Base-by-base conservation (phyloP, 2,329 filamentous ascomycete genomes). In the Tolypocladium guangdongense region DNA sequence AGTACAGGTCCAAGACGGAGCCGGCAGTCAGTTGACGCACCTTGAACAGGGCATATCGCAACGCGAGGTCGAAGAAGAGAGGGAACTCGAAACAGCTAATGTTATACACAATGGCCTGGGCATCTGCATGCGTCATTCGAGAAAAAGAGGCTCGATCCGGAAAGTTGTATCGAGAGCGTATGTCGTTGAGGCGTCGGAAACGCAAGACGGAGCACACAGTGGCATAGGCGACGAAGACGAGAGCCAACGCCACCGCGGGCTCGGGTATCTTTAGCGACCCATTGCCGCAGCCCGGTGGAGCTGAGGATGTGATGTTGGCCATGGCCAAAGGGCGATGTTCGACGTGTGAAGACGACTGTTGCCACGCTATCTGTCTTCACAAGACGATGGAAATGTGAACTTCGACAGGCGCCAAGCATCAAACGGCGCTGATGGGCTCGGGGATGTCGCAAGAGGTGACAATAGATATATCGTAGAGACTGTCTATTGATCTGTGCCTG, bases 51-150 rank as follows among this genome's bases (percentile, higher is more conserved):
- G 68, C 71, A 32, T 72, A 63, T 49, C 72, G 68, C 39, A 74
- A 57, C 1, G 66, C 61, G 33, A 71, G 55, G 16, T 68, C 64
- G 55, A 68, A 71, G 33, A 71, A 61, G 11, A 66, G 59, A 0
- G 73, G 71, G 37, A 73, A 74, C 52, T 75, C 72, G 2, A 59
- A 56, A 18, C 61, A 53, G 5, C 61, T 54, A 7, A 71, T 54
- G 36, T 64, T 63, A 54, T 67, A 65, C 18, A 75, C 60, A 55
- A 78, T 73, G 52, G 68, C 65, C 54, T 74, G 72, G 7, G 77
- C 74, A 50, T 78, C 70, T 55, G 67, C 56, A 43, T 69, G 67
- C 18, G 70, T 74, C 73, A 75, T 75, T 50, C 59, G 56, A 11
- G 65, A 60, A 10, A 74, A 52, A 5, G 71, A 72, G 10, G 57